Conservation (phyloP, 148 eudicot species). For the Cornus suecica region DNA sequence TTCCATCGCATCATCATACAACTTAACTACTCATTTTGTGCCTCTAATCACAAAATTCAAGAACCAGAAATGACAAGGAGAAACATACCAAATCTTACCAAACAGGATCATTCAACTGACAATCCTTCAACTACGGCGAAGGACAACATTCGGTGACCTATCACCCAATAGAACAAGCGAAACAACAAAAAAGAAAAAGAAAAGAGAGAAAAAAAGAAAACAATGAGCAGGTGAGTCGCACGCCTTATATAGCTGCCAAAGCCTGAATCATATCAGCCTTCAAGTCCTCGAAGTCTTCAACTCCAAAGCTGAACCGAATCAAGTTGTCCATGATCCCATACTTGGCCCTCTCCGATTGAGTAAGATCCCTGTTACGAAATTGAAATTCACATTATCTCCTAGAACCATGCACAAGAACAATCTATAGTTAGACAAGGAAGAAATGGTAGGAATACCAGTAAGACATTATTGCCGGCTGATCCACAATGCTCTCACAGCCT, state of each 20-base stretch:
- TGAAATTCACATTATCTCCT: not conserved
- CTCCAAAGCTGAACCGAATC: conserved; percentile 87
- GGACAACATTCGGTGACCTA: not conserved
- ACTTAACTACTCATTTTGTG: no score
- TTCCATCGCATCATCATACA: no score
- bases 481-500: conserved; percentile 94
- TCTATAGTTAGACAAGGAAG: not conserved
- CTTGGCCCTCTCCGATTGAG: conserved; percentile 61
- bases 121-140: not conserved
- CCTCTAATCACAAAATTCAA: no score
- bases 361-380: conserved; percentile 59
- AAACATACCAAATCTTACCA: not conserved
- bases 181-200: not conserved
- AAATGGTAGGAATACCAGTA: conserved; percentile 59
- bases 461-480: conserved; percentile 97
- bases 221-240: conserved; percentile 19
- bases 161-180: not conserved
- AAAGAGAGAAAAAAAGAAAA: not conserved
- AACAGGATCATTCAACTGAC: not conserved
- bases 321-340: conserved; percentile 73
- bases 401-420: not conserved
- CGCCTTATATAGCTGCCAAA: conserved; percentile 49
- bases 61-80: not conserved
- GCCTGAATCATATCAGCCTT: conserved; percentile 82
- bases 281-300: conserved; percentile 77